These are phyloP conservation scores for Alternaria sp. DNA, from an alignment of 2,329 filamentous ascomycete genomes.

Conservation along the genomic window DNA sequence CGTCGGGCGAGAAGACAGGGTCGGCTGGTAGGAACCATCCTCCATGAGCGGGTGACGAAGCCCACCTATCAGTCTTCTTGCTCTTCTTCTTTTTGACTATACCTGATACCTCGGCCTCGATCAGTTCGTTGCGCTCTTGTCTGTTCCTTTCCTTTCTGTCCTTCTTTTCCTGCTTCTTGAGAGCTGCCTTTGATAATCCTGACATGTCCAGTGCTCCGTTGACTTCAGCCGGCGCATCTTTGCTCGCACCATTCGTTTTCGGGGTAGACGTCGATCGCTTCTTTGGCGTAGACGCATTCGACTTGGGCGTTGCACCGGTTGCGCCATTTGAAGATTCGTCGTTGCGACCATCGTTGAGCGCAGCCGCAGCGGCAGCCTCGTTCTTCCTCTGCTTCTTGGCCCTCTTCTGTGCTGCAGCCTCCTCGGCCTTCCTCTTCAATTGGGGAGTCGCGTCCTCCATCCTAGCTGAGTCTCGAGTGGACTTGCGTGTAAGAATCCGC, in stretches of 20 bases:
- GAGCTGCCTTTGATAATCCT: conserved; percentile 11
- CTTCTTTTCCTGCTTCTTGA: conserved; percentile 21
- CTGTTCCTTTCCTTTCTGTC: conserved; percentile 20
- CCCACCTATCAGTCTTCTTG: conserved; percentile 32
- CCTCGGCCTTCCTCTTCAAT: conserved; percentile 45
- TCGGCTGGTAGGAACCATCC: conserved; percentile 66
- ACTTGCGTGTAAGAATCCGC: conserved; percentile 7
- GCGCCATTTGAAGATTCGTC: conserved; percentile 23
- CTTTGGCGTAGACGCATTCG: conserved; percentile 22
- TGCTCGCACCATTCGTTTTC: conserved; percentile 18
- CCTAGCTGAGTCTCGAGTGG: neutral
- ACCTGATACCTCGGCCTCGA: conserved; percentile 2
- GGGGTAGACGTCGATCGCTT: conserved; percentile 21
- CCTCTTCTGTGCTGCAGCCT: conserved; percentile 39
- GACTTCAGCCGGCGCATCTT: conserved; percentile 20
- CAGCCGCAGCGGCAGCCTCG: conserved; percentile 24
- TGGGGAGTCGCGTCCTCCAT: conserved; percentile 42
- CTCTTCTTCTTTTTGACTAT: conserved; percentile 33
- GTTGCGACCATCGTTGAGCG: conserved; percentile 20
- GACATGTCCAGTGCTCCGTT: conserved; percentile 3
- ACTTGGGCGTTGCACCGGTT: conserved; percentile 24
- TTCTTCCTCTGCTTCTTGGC: conserved; percentile 41
- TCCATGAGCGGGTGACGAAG: conserved; percentile 59
- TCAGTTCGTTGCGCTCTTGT: conserved; percentile 8
- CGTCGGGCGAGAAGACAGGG: conserved; percentile 66